phyloP scores from a whole-genome alignment of 2,329 filamentous ascomycete species.

The Aspergillus novofumigatus region DNA sequence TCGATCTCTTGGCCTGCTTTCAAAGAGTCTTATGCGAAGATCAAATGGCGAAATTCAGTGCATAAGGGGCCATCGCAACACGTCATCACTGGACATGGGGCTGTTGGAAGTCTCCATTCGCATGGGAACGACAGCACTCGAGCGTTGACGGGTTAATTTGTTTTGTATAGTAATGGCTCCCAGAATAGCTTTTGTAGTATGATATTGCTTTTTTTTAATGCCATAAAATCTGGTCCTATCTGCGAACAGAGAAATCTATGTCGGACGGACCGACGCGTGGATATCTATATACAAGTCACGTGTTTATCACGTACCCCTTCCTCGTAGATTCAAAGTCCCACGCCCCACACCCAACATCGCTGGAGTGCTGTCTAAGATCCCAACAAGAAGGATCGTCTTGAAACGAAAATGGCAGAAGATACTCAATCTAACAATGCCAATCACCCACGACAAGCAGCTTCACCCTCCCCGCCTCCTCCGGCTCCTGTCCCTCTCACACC shows the following conservation, averaged over 20 bases:
- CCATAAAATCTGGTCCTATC: neutral
- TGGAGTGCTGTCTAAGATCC: conserved; percentile 1
- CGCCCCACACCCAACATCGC: conserved; percentile 6
- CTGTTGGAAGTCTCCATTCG: neutral
- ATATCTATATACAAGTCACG: neutral
- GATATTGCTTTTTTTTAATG: neutral
- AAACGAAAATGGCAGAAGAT: conserved; percentile 18
- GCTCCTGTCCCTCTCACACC: conserved; percentile 53
- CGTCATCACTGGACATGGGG: neutral
- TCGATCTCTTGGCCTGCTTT: conserved; percentile 65
- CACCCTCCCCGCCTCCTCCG: conserved; percentile 50
- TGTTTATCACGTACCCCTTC: neutral
- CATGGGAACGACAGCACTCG: conserved; percentile 11
- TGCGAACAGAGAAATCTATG: neutral
- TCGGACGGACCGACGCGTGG: neutral
- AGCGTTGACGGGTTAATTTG: conserved; percentile 6
- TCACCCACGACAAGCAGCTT: conserved; percentile 22
- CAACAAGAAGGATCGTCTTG: conserved; percentile 1
- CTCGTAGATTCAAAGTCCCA: neutral
- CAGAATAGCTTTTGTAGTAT: neutral
- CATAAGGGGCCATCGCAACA: neutral
- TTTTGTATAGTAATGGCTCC: neutral
- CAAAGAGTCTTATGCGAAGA: conserved; percentile 28
- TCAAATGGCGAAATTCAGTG: conserved; percentile 14
- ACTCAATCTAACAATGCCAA: conserved; percentile 10